Base-by-base conservation (phyloP, 495 filamentous ascomycete genomes). In the Endocarpon pusillum region DNA sequence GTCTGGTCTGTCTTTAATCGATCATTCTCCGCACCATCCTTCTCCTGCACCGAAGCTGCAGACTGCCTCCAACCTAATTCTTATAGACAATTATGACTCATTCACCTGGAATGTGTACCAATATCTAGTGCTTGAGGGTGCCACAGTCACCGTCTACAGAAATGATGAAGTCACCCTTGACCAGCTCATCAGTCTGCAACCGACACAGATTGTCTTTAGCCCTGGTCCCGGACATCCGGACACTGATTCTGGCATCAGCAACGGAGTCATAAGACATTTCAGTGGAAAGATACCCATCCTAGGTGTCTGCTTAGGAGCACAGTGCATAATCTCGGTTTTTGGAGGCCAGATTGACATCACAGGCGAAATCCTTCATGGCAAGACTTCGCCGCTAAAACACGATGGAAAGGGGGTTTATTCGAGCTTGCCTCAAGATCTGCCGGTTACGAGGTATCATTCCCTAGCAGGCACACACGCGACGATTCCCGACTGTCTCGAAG, bases 81-180 rank as follows among this genome's bases (percentile, higher is more conserved):
- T 99, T 37, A 92, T 99, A 45, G 89, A 96, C 60, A 99, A 99
- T 60, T 99, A 94, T 54, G 89, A 99, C 57, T 94, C 87, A 0
- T 99, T 96, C 47, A 93, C 87, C 40, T 96, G 83, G 81, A 97
- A 96, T 50, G 83, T 99, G 38, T 94, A 94, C 54, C 91, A 99
- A 52, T 99, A 94, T 45, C 68, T 99, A 2, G 80, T 86, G 0
- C 73, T 94, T 4, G 89, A 96, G 57, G 89, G 89, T 24, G 89
- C 89, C 18, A 76, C 58, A 0, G 86, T 94, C 25, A 79, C 73
- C 8, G 89, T 96, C 18, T 77, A 71, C 59, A 71, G 89, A 37
- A 99, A 99, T 48, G 86, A 96, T 58, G 71, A 92, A 52, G 73
- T 94, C 51, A 73, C 74, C 3, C 54, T 99, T 7, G 71, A 87